Base-by-base conservation (phyloP, 345 rosid species). In the Draba incana region DNA sequence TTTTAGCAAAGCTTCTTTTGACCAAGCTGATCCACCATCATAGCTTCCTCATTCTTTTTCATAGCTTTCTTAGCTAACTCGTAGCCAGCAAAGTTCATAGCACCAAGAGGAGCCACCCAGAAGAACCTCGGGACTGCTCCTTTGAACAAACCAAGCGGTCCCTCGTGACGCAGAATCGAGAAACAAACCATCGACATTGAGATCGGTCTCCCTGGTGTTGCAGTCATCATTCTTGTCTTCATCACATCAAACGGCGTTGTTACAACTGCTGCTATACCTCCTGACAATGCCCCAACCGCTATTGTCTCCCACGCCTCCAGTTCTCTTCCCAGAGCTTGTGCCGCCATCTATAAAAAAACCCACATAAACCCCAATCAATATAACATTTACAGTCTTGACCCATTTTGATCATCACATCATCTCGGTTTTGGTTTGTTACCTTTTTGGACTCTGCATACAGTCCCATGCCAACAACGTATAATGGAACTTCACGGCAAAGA, bases 211-310 rank as follows among this genome's bases (percentile, higher is more conserved):
- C 98, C 98, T 44, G 68, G 91, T 28, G 88, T 84, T 60, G 96
- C 98, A 20, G 99, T 94, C 99, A 94, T 94, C 98, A 87, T 91
- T 74, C 97, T 83, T 42, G 99, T 94, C 81, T 94, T 94, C 91
- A 94, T 85, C 77, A 94, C 99, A 75, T 94, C 99, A 30, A 94
- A 89, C 10, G 97, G 99, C 11, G 99, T 94, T 7, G 98, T 94
- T 38, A 77, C 60, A 13, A 94, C 96, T 46, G 99, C 90, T 58
- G 93, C 88, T 58, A 94, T 83, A 44, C 99, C 99, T 52, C 99
- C 99, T 0, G 98, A 91, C 57, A 94, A 66, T 23, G 96, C 99
- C 70, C 99, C 99, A 11, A 94, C 99, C 0, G 62, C 72, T 66
- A 94, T 81, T 24, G 92, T 85, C 74, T 94, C 99, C 97, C 96